These are phyloP conservation scores for Podaxis pistillaris DNA, from an alignment of 768 basidiomycete genomes.

Conservation along the genomic window DNA sequence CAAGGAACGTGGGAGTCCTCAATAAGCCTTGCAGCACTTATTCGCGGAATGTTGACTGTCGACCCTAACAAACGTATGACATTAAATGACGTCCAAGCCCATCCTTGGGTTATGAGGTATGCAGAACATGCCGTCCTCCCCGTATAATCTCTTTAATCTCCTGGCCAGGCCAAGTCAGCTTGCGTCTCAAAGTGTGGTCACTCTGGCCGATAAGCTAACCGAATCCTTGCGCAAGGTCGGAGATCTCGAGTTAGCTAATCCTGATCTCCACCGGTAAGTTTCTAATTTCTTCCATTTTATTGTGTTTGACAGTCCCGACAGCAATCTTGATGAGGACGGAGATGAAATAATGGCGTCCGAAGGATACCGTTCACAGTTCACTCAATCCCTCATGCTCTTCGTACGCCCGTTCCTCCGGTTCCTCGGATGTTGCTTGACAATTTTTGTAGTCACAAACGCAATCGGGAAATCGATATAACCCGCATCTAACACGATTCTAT, in stretches of 20 bases:
- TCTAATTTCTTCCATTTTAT: neutral
- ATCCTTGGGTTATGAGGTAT: slow-evolving; percentile 78
- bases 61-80: slow-evolving; percentile 69
- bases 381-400: slow-evolving; percentile 78
- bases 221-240: slow-evolving; percentile 66
- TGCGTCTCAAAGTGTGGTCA: slow-evolving; percentile 44
- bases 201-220: slow-evolving; percentile 70
- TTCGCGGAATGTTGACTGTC: slow-evolving; percentile 73
- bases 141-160: neutral
- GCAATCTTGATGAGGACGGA: slow-evolving; percentile 48
- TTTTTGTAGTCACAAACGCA: slow-evolving; percentile 75
- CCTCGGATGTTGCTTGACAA: neutral
- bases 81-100: slow-evolving; percentile 44
- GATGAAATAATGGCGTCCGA: slow-evolving; percentile 61
- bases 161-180: slow-evolving; percentile 66
- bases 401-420: slow-evolving; percentile 41
- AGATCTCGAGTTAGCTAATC: slow-evolving; percentile 71
- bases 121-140: slow-evolving; percentile 11
- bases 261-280: slow-evolving; percentile 39
- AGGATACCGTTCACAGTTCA: slow-evolving; percentile 67
- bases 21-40: slow-evolving; percentile 49
- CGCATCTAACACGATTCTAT: slow-evolving; percentile 82
- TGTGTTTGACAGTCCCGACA: slow-evolving; percentile 9
- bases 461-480: slow-evolving; percentile 66
- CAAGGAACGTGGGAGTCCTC: neutral